Evolutionary conservation across 228 moss, liverwort and hornwort species (phyloP).

Genomic region (Sphagnum fallax): DNA sequence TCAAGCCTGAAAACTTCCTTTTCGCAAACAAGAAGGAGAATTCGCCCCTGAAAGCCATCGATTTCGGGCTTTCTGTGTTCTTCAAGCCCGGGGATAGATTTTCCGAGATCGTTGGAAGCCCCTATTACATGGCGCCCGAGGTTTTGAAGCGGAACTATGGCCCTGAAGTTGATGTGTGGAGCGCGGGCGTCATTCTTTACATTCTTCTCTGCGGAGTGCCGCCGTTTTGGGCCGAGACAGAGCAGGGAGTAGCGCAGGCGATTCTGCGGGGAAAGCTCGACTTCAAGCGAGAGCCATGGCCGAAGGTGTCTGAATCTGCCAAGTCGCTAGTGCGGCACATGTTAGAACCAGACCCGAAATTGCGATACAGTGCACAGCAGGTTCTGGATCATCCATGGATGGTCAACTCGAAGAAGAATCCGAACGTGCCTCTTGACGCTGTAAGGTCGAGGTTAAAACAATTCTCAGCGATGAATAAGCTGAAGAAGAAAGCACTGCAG

Average conservation of each 20-base stretch:
- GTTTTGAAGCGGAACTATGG: constrained; percentile 83
- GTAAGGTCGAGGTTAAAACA: constrained; percentile 79
- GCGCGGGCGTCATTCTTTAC: constrained; percentile 76
- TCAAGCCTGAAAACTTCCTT: constrained; percentile 89
- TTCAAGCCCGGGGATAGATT: constrained; percentile 81
- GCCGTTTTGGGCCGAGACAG: constrained; percentile 90
- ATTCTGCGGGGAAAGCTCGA: constrained; percentile 69
- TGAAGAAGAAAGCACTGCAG: constrained; percentile 79
- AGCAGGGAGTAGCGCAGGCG: constrained; percentile 80
- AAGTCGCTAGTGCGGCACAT: constrained; percentile 68
- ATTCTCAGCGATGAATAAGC: constrained; percentile 84
- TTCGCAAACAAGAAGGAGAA: constrained; percentile 76
- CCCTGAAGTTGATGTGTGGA: constrained; percentile 90
- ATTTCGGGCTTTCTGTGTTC: constrained; percentile 78
- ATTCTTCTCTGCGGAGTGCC: constrained; percentile 81
- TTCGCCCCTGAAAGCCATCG: constrained; percentile 77
- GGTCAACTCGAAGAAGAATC: constrained; percentile 75
- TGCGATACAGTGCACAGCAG: constrained; percentile 68
- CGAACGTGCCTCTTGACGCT: constrained; percentile 69
- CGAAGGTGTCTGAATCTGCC: constrained; percentile 66
- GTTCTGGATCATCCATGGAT: constrained; percentile 86
- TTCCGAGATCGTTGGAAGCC: constrained; percentile 84
- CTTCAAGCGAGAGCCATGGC: constrained; percentile 80
- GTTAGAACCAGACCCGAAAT: constrained; percentile 78
- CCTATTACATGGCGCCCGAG: constrained; percentile 91